A percentile compares a stretch with the other conserved stretches of the same genome.
phyloP scores from a whole-genome alignment of 164 flowering plant genomes.

The Macadamia integrifolia region DNA sequence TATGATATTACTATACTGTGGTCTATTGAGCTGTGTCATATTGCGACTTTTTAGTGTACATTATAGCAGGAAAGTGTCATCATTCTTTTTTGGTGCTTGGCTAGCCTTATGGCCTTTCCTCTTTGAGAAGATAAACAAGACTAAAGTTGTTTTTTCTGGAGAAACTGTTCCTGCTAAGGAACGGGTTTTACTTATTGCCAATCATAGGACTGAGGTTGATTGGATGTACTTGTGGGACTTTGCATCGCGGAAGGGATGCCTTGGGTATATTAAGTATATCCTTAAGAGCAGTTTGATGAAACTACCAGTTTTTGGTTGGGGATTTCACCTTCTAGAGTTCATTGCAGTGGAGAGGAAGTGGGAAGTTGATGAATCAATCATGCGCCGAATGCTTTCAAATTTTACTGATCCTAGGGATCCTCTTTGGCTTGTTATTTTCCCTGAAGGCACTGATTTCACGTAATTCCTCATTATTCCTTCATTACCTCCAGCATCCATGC shows the following conservation, averaged over 20 bases:
- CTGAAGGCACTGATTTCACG: constrained; percentile 99
- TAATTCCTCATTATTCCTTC: constrained; percentile 26
- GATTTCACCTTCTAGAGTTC: constrained; percentile 79
- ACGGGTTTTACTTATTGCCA: constrained; percentile 75
- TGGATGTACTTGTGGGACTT: constrained; percentile 99
- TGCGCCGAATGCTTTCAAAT: constrained; percentile 66
- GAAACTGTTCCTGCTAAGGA: constrained; percentile 61
- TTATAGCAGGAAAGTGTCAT: constrained; percentile 56
- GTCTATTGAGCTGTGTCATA: constrained; percentile 34
- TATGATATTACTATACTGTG: constrained; percentile 57
- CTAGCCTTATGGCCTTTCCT: constrained; percentile 88
- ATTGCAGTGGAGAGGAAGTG: constrained; percentile 85
- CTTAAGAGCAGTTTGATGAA: constrained; percentile 95
- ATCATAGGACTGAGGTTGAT: constrained; percentile 97
- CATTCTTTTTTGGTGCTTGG: constrained; percentile 75
- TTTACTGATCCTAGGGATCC: constrained; percentile 62
- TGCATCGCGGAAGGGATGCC: constrained; percentile 68
- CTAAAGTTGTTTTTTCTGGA: constrained; percentile 79
- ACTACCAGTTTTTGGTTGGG: constrained; percentile 90
- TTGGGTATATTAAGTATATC: constrained; percentile 75
- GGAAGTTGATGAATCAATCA: constrained; percentile 66
- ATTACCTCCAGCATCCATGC: background rate
- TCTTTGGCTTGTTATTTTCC: constrained; percentile 91
- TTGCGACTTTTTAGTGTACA: constrained; percentile 64
- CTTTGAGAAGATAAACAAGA: constrained; percentile 86